Percentiles rank a stretch among this genome's conserved stretches.
These are phyloP conservation scores for Starmerella stigmatis DNA, from an alignment of 805 yeast genomes.

Conservation along the genomic window DNA sequence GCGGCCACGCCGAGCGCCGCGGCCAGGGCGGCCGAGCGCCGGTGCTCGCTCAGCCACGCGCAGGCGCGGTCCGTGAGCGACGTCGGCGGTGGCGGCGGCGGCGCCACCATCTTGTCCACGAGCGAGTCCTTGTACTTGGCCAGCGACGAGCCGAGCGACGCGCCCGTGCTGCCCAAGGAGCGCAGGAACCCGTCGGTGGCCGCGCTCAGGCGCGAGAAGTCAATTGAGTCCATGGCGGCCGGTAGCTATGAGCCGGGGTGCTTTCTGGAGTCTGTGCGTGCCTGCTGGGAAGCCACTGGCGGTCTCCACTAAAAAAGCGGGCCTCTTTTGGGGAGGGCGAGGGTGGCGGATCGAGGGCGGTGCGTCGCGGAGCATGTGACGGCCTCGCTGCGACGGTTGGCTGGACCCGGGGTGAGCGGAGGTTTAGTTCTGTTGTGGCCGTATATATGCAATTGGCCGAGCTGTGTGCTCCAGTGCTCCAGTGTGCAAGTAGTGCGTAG, in stretches of 20 bases:
- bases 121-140: neutral
- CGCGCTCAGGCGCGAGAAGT: constrained; percentile 9
- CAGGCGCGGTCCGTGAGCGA: constrained; percentile 15
- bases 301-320: too few species aligned
- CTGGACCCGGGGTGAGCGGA: too few species aligned
- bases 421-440: too few species aligned
- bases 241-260: constrained; percentile 44
- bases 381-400: too few species aligned
- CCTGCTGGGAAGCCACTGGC: too few species aligned
- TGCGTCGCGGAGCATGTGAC: too few species aligned
- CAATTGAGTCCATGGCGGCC: constrained; percentile 14
- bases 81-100: constrained; percentile 27
- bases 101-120: constrained; percentile 1
- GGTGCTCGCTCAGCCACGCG: constrained; percentile 26
- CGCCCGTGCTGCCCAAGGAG: constrained; percentile 13
- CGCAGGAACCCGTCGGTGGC: constrained; percentile 20
- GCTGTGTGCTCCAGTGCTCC: too few species aligned
- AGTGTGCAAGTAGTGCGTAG: too few species aligned
- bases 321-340: too few species aligned
- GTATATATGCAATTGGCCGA: too few species aligned
- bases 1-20: neutral
- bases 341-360: too few species aligned
- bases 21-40: constrained; percentile 6
- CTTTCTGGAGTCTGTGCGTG: too few species aligned
- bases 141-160: constrained; percentile 6